Evolutionary conservation across 768 basidiomycete species (phyloP), one percentile per base, ranked within the genome.

Genomic region (Suillus variegatus): DNA sequence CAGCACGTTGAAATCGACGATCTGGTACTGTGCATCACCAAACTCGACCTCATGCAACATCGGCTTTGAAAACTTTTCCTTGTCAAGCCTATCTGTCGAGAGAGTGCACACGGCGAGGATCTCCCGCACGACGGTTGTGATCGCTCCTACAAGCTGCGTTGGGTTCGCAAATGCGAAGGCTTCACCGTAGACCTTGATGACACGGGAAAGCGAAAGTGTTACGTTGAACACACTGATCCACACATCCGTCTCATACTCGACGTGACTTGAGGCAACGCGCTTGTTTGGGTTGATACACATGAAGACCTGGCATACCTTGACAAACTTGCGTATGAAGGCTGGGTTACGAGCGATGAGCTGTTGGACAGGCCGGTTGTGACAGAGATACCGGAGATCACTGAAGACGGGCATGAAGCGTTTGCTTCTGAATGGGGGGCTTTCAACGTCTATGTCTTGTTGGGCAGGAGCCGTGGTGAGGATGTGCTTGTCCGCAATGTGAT

Each of bases 151-250:
- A 20, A 95, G 82, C 67, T 91, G 86, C 3, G 84, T 80, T 0
- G 84, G 76, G 0, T 82, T 82, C 1, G 87, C 82, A 58, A 81
- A 80, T n/a, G 83, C 77, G 73, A 90, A 97, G 0, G 92, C 90
- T 69, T 93, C 92, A 7, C 95, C 96, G 66, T 94, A 93, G 1
- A 90, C 90, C 73, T 94, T 93, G 80, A 94, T 93, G 47, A 94
- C 88, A 52, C 94, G 88, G 7, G 92, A 91, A 32, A 99, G 79
- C 41, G 94, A 95, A 12, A 97, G 85, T 7, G 95, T 95, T 28
- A 98, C 91, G 70, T 96, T 95, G 78, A 99, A 99, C 16, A 97
- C 94, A 70, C 90, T 93, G 67, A 97, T 94, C 97, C 96, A 97
- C 22, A 91, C 91, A 69, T 99, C 97, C 38, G 92, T 91, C 79